Conservation (phyloP, 305 asterid genomes). For the Caryopteris hybrid region DNA sequence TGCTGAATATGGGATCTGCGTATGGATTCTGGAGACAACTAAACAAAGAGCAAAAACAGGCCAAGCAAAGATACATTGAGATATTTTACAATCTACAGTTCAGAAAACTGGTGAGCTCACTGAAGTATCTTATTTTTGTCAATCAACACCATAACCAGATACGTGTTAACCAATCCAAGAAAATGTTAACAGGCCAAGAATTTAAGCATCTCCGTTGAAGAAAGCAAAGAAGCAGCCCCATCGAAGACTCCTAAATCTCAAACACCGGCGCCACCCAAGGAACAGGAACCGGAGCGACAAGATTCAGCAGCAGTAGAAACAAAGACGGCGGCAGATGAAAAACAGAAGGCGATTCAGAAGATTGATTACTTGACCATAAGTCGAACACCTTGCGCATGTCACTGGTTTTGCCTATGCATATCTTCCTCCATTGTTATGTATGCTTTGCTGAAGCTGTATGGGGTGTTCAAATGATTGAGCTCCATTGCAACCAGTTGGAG, state of each 20-base stretch:
- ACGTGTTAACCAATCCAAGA: neutral
- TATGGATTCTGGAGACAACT: slow-evolving; percentile 71
- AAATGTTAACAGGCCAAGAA: slow-evolving; percentile 40
- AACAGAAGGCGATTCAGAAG: slow-evolving; percentile 2
- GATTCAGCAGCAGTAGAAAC: slow-evolving; percentile 7
- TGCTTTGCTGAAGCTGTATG: slow-evolving; percentile 42
- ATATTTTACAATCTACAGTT: slow-evolving; percentile 64
- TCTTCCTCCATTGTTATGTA: slow-evolving; percentile 45
- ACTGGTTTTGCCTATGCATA: slow-evolving; percentile 45
- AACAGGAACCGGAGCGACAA: neutral
- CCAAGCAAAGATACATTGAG: slow-evolving; percentile 64
- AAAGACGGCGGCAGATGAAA: slow-evolving; percentile 14
- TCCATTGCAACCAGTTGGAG: neutral
- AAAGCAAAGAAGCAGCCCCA: slow-evolving; percentile 25
- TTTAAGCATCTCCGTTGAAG: slow-evolving; percentile 31
- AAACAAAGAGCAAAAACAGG: slow-evolving; percentile 47
- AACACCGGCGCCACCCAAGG: neutral
- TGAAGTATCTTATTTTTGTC: neutral
- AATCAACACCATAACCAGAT: neutral
- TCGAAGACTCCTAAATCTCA: slow-evolving; percentile 15
- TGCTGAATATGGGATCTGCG: slow-evolving; percentile 64
- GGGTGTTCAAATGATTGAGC: slow-evolving; percentile 26
- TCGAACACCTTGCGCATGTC: slow-evolving; percentile 29
- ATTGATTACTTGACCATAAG: slow-evolving; percentile 12
- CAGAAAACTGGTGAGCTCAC: slow-evolving; percentile 49